These are phyloP conservation scores for Rhizopogon hawkerae DNA, from an alignment of 1,284 basidiomycete species.

Conservation along the genomic window DNA sequence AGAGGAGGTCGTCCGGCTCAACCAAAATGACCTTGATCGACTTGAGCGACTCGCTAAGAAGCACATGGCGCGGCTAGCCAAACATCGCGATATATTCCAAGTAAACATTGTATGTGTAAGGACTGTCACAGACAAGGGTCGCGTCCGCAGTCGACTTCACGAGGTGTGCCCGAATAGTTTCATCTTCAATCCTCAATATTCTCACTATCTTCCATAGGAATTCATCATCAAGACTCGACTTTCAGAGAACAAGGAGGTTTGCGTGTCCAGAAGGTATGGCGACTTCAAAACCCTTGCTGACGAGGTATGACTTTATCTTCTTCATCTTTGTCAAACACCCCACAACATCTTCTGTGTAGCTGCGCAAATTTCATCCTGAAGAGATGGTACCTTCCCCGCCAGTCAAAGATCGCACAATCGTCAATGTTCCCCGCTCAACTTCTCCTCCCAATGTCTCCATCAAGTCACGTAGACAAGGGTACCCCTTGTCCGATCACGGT, in stretches of 20 bases:
- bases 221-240: slow-evolving; percentile 89
- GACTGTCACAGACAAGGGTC: slow-evolving; percentile 71
- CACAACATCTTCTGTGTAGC: slow-evolving; percentile 35
- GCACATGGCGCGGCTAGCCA: slow-evolving; percentile 41
- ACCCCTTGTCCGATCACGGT: not conserved
- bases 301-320: slow-evolving; percentile 47
- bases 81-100: slow-evolving; percentile 58
- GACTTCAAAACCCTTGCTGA: slow-evolving; percentile 85
- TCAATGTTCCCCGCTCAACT: slow-evolving; percentile 37
- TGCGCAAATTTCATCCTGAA: slow-evolving; percentile 77
- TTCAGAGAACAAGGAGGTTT: slow-evolving; percentile 65
- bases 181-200: slow-evolving; percentile 8
- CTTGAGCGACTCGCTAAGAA: slow-evolving; percentile 62
- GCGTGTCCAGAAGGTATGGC: slow-evolving; percentile 88
- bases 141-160: slow-evolving; percentile 75
- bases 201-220: slow-evolving; percentile 48
- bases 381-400: slow-evolving; percentile 75
- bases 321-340: not conserved
- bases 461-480: slow-evolving; percentile 2
- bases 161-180: slow-evolving; percentile 46
- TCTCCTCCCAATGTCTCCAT: slow-evolving; percentile 8
- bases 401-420: slow-evolving; percentile 75
- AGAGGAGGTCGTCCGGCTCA: slow-evolving; percentile 84
- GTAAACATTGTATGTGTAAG: slow-evolving; percentile 86
- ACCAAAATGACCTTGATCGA: slow-evolving; percentile 70